These are phyloP conservation scores for Rhizopus sp. DNA, from an alignment of 371 early-diverging fungal species.

Conservation along the genomic window DNA sequence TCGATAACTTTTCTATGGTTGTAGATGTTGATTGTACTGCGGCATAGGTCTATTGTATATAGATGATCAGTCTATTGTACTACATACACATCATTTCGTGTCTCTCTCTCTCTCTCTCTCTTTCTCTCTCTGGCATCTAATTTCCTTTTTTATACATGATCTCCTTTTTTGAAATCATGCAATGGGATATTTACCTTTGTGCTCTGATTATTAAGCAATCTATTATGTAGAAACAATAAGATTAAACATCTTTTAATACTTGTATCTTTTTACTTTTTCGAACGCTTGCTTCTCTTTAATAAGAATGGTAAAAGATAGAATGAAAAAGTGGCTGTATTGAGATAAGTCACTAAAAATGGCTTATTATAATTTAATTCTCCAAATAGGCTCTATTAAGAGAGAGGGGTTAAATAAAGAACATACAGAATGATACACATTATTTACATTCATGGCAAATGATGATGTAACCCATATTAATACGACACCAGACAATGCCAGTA, in stretches of 20 bases:
- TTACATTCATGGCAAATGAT: constrained; percentile 72
- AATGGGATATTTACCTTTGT: no score
- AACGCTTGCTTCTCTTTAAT: constrained; percentile 17
- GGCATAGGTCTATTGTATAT: constrained; percentile 7
- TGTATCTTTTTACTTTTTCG: not conserved
- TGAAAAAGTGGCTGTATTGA: constrained; percentile 74
- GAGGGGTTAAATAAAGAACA: not conserved
- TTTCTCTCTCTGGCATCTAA: not conserved
- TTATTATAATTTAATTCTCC: constrained; percentile 64
- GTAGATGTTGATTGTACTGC: constrained; percentile 5
- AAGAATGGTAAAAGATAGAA: constrained; percentile 60
- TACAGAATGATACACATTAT: constrained; percentile 8
- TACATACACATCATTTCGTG: not conserved
- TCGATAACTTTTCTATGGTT: constrained; percentile 30
- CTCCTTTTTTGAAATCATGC: constrained; percentile 7
- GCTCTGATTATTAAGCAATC: not conserved
- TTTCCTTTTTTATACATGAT: constrained; percentile 12
- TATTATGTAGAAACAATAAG: constrained; percentile 4
- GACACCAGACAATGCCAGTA: constrained; percentile 61
- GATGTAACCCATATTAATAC: constrained; percentile 79
- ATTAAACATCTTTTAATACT: not conserved
- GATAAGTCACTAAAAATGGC: constrained; percentile 74
- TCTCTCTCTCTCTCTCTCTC: no score
- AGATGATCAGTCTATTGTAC: constrained; percentile 15
- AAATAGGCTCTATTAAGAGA: constrained; percentile 57